These are phyloP conservation scores for Penicillium carneum DNA, from an alignment of 2,329 filamentous ascomycete genomes.

Conservation along the genomic window DNA sequence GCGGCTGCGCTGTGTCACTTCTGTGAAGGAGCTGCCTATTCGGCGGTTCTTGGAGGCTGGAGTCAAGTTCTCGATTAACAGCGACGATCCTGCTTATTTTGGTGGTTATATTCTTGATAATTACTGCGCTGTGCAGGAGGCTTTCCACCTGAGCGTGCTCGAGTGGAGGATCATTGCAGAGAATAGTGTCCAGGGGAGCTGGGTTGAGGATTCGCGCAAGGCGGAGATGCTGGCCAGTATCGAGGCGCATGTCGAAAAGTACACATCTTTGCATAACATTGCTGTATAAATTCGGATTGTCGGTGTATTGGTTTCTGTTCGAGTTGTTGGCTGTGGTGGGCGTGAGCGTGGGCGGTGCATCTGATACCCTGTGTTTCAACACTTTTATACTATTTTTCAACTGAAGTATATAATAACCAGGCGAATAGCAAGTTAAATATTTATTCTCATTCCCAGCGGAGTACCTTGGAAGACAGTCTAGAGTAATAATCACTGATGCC, in stretches of 20 bases:
- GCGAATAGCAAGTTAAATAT: conserved; percentile 6
- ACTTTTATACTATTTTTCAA: conserved; percentile 30
- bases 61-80: conserved; percentile 75
- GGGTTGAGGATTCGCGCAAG: conserved; percentile 72
- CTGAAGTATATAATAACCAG: conserved; percentile 47
- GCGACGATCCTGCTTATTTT: conserved; percentile 78
- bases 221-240: conserved; percentile 58
- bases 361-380: conserved; percentile 36
- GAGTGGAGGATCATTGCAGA: conserved; percentile 73
- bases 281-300: conserved; percentile 9
- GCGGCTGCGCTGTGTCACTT: conserved; percentile 62
- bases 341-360: conserved; percentile 12
- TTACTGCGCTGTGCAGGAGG: conserved; percentile 76
- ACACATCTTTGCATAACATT: conserved; percentile 25
- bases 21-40: conserved; percentile 66
- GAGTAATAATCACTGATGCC: conserved; percentile 6
- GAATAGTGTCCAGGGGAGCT: conserved; percentile 71
- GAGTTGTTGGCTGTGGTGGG: not conserved
- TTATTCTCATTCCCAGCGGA: not conserved
- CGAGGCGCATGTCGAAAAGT: conserved; percentile 42
- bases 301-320: not conserved
- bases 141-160: conserved; percentile 66
- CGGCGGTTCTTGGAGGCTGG: conserved; percentile 68
- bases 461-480: not conserved
- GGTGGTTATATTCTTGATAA: conserved; percentile 78